Conservation (phyloP, 345 rosid genomes). For the Citrus cavaleriei region DNA sequence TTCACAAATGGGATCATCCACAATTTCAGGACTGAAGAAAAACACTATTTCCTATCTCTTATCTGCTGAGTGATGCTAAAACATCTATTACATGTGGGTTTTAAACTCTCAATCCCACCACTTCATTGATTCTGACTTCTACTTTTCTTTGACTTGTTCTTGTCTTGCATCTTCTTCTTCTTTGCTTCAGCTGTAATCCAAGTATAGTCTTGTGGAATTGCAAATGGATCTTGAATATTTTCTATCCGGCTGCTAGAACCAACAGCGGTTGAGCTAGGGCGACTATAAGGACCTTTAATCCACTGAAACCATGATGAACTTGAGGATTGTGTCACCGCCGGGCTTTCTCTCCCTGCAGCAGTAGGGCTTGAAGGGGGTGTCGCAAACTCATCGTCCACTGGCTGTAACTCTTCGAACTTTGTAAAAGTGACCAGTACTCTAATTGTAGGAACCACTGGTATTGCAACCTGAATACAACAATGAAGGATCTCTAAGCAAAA, state of each 20-base stretch:
- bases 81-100: constrained; percentile 21
- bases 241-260: constrained; percentile 56
- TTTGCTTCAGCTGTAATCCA: constrained; percentile 85
- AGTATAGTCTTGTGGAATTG: constrained; percentile 63
- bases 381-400: constrained; percentile 76
- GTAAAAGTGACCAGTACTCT: constrained; percentile 86
- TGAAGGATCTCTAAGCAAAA: constrained; percentile 7
- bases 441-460: constrained; percentile 94
- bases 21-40: constrained; percentile 23
- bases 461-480: constrained; percentile 70
- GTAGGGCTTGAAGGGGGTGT: constrained; percentile 93
- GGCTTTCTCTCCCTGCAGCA: constrained; percentile 56
- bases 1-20: constrained; percentile 12
- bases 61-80: constrained; percentile 20
- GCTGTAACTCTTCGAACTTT: constrained; percentile 85
- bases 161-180: constrained; percentile 92
- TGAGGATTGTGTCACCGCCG: constrained; percentile 38
- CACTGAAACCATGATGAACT: constrained; percentile 88
- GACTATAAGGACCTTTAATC: constrained; percentile 79
- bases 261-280: constrained; percentile 40
- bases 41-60: constrained; percentile 25
- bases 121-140: constrained; percentile 45
- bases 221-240: constrained; percentile 69
- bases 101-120: constrained; percentile 5
- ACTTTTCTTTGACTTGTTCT: constrained; percentile 66